Evolutionary conservation across 495 filamentous ascomycete species (phyloP).

Genomic region (Aspergillus indologenus): DNA sequence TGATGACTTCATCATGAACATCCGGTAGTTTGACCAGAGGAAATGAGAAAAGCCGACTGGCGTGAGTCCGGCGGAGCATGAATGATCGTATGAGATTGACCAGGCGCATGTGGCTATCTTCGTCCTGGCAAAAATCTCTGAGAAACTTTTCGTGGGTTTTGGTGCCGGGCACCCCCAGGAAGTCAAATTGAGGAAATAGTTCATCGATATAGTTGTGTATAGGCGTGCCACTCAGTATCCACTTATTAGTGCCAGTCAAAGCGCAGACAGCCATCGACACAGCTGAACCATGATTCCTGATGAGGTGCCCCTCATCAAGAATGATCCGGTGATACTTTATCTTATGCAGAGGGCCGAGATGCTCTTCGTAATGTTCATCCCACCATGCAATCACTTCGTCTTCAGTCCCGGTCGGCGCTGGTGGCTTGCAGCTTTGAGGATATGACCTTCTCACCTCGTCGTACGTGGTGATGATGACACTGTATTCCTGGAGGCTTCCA

Average conservation of each 20-base stretch:
- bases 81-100: constrained; percentile 39
- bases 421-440: constrained; percentile 30
- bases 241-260: constrained; percentile 52
- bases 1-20: constrained; percentile 28
- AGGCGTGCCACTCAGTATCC: constrained; percentile 62
- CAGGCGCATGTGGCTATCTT: constrained; percentile 28
- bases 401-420: constrained; percentile 22
- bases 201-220: constrained; percentile 51
- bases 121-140: constrained; percentile 45
- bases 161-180: constrained; percentile 48
- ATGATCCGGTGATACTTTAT: constrained; percentile 54
- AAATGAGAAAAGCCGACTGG: constrained; percentile 48
- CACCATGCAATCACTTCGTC: constrained; percentile 37
- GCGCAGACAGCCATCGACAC: constrained; percentile 53
- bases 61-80: constrained; percentile 53
- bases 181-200: constrained; percentile 60
- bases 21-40: constrained; percentile 56
- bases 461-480: constrained; percentile 50
- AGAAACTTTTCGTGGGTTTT: constrained; percentile 44
- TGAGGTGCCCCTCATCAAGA: constrained; percentile 56
- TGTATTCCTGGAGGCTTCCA: constrained; percentile 15
- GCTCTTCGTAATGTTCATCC: constrained; percentile 26
- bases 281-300: constrained; percentile 53
- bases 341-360: constrained; percentile 44
- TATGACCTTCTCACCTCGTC: constrained; percentile 50